These are phyloP conservation scores for Schwanniomyces polymorphus DNA, from an alignment of 805 yeast species.

Conservation along the genomic window DNA sequence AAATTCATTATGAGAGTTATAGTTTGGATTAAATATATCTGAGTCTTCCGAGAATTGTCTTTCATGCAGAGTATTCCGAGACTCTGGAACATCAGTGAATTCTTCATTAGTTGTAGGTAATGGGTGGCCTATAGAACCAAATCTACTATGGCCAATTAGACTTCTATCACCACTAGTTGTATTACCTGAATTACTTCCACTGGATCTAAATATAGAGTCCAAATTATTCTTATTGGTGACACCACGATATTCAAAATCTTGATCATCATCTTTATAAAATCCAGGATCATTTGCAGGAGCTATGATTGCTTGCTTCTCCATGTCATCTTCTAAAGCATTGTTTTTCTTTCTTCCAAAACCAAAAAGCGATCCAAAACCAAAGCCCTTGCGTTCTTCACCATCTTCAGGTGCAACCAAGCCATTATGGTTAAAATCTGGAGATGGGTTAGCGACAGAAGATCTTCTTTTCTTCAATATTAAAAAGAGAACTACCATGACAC, in stretches of 20 bases:
- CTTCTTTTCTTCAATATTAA: constrained; percentile 34
- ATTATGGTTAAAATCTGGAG: constrained; percentile 43
- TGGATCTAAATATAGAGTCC: constrained; percentile 35
- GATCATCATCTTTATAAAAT: constrained; percentile 14
- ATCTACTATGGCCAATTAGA: constrained; percentile 20
- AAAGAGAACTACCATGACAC: constrained; percentile 33
- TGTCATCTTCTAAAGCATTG: constrained; percentile 13
- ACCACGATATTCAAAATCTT: constrained; percentile 44
- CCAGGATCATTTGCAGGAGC: constrained; percentile 6
- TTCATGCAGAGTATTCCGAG: neutral
- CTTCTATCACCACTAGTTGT: constrained; percentile 13
- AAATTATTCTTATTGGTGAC: constrained; percentile 43
- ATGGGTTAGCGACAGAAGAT: constrained; percentile 34
- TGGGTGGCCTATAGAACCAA: constrained; percentile 26
- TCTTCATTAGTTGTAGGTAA: constrained; percentile 19
- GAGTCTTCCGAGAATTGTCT: neutral
- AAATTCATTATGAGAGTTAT: constrained; percentile 7
- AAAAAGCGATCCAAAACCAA: constrained; percentile 30
- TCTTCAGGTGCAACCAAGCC: constrained; percentile 14
- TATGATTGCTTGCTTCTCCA: constrained; percentile 24
- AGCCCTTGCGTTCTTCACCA: constrained; percentile 3
- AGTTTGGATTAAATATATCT: constrained; percentile 4
- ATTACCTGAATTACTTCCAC: constrained; percentile 12
- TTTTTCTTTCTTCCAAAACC: constrained; percentile 18
- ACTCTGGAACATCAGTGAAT: constrained; percentile 14